Conservation (phyloP, 495 filamentous ascomycete genomes). For the Apodospora peruviana region DNA sequence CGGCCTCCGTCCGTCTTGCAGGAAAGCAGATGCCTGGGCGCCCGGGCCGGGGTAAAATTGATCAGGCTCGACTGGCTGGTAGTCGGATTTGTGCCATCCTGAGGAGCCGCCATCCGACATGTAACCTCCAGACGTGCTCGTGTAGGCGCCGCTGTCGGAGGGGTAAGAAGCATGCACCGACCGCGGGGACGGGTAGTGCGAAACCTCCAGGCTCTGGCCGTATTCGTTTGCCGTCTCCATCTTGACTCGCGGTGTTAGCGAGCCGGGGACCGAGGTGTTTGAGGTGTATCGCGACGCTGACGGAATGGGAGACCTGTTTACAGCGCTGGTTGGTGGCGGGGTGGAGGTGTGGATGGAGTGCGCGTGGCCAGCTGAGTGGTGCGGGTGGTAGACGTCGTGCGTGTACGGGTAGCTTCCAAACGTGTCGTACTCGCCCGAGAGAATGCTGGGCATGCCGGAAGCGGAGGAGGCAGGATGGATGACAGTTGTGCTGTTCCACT, state of each 20-base stretch:
- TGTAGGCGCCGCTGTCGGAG: slow-evolving; percentile 31
- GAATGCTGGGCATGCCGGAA: slow-evolving; percentile 39
- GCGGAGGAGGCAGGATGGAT: slow-evolving; percentile 35
- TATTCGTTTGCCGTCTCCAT: slow-evolving; percentile 43
- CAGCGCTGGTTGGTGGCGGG: slow-evolving; percentile 33
- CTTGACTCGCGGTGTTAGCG: slow-evolving; percentile 45
- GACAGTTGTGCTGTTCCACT: slow-evolving; percentile 32
- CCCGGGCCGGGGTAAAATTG: slow-evolving; percentile 31
- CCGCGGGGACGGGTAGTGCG: slow-evolving; percentile 44
- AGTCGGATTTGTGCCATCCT: slow-evolving; percentile 46
- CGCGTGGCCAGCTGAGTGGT: slow-evolving; percentile 34
- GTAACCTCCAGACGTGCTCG: slow-evolving; percentile 38
- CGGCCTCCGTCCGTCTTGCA: slow-evolving; percentile 29
- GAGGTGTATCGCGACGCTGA: slow-evolving; percentile 33
- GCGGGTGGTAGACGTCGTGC: slow-evolving; percentile 44
- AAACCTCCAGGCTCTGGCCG: slow-evolving; percentile 31
- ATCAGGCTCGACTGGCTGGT: slow-evolving; percentile 33
- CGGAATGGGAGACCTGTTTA: slow-evolving; percentile 38
- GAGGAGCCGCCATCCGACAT: slow-evolving; percentile 42
- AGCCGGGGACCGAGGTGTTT: slow-evolving; percentile 24
- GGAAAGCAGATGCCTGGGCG: slow-evolving; percentile 17
- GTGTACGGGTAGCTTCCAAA: slow-evolving; percentile 44
- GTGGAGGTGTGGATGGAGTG: slow-evolving; percentile 36
- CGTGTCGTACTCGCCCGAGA: slow-evolving; percentile 47
- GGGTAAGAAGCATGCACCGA: slow-evolving; percentile 37